Base-by-base conservation (phyloP, 2,329 filamentous ascomycete genomes). In the Exophiala aquamarina region DNA sequence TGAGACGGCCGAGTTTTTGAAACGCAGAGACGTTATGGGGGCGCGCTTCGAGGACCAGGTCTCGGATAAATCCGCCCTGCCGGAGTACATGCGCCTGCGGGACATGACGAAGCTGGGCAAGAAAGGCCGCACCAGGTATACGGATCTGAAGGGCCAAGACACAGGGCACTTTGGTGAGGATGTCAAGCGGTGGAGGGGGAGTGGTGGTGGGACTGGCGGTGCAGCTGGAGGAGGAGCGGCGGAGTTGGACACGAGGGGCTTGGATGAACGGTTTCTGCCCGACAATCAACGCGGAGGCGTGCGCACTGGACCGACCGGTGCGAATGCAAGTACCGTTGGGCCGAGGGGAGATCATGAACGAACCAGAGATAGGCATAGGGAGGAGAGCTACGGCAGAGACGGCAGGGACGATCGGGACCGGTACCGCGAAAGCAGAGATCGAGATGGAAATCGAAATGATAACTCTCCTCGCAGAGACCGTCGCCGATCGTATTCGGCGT, bases 91-190 rank as follows among this genome's bases (percentile, higher is more conserved):
- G 74, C 90, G 95, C 71, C 83, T 94, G 61, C 77, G 93, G 47
- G 93, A 97, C 68, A 89, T 93, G 86, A 92, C 91, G 11, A 92
- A 91, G 71, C 70, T 98, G 19, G 93, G 93, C 17, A 89, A 87
- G 71, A 95, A 95, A 73, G 92, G 93, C 15, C 83, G 88, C 20
- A 91, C 89, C 5, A 88, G 87, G 67, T 97, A 97, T 70, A 87
- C 80, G 60, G 93, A 98, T 67, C 77, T 98, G 62, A 84, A 84
- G 65, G 81, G 76, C 11, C 92, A 98, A 70, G 93, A 98, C 68
- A 98, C 93, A 0, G 93, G 93, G 0, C 75, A 79, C 21, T 96
- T 91, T 86, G 92, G 70, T 3, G 66, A 68, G 15, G 78, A 78
- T 19, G 79, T 82, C 53, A 73, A 67, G 45, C 62, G 69, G 40